Conservation (phyloP, 352 stramenopile species). For the Pythium sukuiense region DNA sequence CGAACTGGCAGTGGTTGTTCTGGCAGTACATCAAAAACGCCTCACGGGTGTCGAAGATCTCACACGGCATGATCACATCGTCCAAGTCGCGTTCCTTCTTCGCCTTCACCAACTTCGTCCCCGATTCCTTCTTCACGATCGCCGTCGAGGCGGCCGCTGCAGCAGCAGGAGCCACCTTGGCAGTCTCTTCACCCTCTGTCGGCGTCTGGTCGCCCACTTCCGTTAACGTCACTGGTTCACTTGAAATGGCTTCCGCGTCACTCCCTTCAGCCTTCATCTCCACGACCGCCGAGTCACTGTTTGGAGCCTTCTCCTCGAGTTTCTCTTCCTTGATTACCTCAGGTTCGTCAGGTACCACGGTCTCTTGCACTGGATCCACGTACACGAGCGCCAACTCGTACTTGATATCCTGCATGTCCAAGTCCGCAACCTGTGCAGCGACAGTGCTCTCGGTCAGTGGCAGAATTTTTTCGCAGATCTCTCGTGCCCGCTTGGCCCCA, state of each 20-base stretch:
- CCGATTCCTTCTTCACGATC: constrained; percentile 36
- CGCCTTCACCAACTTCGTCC: constrained; percentile 38
- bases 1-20: constrained; percentile 91
- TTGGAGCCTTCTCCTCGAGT: constrained; percentile 24
- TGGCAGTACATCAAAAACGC: constrained; percentile 90
- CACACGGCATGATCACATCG: constrained; percentile 96
- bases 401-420: constrained; percentile 86
- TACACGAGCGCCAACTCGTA: constrained; percentile 58
- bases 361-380: constrained; percentile 42
- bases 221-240: not conserved
- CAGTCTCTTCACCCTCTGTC: not conserved
- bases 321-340: constrained; percentile 25
- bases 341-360: constrained; percentile 15
- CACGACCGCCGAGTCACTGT: constrained; percentile 15
- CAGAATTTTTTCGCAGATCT: constrained; percentile 63
- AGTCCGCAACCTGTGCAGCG: constrained; percentile 54
- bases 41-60: constrained; percentile 94
- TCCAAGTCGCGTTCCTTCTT: constrained; percentile 57
- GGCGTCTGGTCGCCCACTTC: constrained; percentile 11
- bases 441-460: constrained; percentile 62
- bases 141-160: not conserved
- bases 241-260: not conserved
- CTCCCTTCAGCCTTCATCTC: constrained; percentile 23
- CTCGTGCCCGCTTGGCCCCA: constrained; percentile 63
- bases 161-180: constrained; percentile 5